Base-by-base conservation (phyloP, 768 basidiomycete species). In the Gloeophyllum trabeum region DNA sequence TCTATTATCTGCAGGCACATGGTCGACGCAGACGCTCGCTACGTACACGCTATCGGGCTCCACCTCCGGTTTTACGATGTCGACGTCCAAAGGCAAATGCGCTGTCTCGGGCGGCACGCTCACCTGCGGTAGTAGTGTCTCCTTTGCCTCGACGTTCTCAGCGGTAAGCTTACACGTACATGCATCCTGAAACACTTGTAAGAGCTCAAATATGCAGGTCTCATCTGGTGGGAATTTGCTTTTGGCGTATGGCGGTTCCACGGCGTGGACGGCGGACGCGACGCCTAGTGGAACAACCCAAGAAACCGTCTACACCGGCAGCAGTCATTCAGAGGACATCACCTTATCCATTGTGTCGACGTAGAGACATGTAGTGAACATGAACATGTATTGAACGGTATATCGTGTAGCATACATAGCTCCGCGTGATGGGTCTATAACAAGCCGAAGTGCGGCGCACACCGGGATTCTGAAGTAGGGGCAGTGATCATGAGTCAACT, bases 1-100 rank as follows among this genome's bases (percentile, higher is more conserved):
- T 12, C 66, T 80, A 19, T 63, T 80, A 30, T 65, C 71, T 2
- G 52, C 50, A 5, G 78, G 75, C 16, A 78, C 73, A 10, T 78
- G 75, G 75, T 75, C 73, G 5, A 72, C 70, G 6, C 76, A 79
- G 54, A 77, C 75, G 5, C 61, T 70, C 24, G 76, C 75, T 10
- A 77, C 76, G 2, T 72, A 67, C 50, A 70, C 70, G 1, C 45
- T 73, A 22, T 64, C 69, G 5, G 73, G 75, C 24, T 60, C 65
- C 14, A 49, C 64, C 19, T 62, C 63, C 5, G 66, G 69, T 49
- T 77, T 79, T 60, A 77, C 73, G 6, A 62, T 80, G 61, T 63
- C 63, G 20, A 74, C 74, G 19, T 75, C 72, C 7, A 79, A 78
- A 55, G 78, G 78, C 12, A 61, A 54, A 40, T 80, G 76, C 51